Percentiles rank a stretch among this genome's conserved stretches.
These are phyloP conservation scores for Trichoderma aggressivum DNA, from an alignment of 2,329 filamentous ascomycete species.

Conservation along the genomic window DNA sequence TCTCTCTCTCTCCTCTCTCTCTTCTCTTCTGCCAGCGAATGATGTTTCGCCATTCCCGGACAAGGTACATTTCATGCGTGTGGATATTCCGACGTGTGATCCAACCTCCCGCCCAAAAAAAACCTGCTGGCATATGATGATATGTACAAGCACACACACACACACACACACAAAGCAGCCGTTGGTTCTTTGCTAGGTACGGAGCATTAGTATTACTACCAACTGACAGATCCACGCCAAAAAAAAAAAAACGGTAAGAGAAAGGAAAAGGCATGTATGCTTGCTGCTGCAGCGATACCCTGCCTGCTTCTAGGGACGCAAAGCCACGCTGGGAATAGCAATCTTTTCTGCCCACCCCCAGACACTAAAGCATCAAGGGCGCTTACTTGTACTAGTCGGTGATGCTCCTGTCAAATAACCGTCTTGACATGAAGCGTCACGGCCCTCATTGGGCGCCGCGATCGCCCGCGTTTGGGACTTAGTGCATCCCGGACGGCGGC, in stretches of 20 bases:
- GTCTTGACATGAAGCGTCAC: neutral
- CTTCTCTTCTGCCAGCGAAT: neutral
- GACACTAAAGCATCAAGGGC: neutral
- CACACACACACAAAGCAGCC: neutral
- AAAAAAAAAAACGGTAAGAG: neutral
- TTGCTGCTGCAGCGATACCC: neutral
- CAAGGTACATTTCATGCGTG: constrained; percentile 10
- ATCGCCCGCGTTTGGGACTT: constrained; percentile 1
- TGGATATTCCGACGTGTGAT: constrained; percentile 6
- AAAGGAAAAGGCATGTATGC: neutral
- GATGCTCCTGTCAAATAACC: neutral
- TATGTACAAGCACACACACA: neutral
- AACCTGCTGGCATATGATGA: neutral
- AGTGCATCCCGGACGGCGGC: neutral
- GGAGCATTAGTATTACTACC: neutral
- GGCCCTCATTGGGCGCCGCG: neutral
- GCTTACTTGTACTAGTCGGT: neutral
- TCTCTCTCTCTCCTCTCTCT: neutral
- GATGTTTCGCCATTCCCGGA: neutral
- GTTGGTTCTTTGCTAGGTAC: neutral
- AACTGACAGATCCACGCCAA: neutral
- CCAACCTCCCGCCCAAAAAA: neutral
- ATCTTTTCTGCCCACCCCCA: neutral
- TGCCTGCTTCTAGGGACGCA: neutral
- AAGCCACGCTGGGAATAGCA: constrained; percentile 9